Conservation (phyloP, 805 yeast genomes). For the Hyphopichia homilentoma region DNA sequence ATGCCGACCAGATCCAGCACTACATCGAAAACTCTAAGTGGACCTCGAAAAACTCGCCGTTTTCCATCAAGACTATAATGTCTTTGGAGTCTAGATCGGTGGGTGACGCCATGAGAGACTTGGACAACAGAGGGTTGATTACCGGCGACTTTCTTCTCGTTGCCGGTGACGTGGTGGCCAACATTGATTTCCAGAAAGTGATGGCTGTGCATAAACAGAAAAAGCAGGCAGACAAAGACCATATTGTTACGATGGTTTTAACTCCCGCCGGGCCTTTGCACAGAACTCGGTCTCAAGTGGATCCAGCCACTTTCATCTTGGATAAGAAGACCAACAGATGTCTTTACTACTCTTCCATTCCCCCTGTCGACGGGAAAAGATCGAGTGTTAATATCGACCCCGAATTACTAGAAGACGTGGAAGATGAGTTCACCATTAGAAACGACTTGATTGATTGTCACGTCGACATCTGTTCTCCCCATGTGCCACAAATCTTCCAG, state of each 20-base stretch:
- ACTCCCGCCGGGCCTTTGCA: constrained; percentile 82
- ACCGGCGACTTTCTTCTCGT: constrained; percentile 86
- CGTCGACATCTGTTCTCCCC: constrained; percentile 92
- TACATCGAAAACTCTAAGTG: constrained; percentile 76
- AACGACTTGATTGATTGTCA: constrained; percentile 96
- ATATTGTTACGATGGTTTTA: constrained; percentile 90
- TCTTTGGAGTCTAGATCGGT: constrained; percentile 86
- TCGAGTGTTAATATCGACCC: constrained; percentile 64
- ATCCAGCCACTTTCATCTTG: constrained; percentile 81
- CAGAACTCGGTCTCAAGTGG: constrained; percentile 74
- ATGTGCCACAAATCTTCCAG: constrained; percentile 91
- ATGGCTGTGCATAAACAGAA: constrained; percentile 70
- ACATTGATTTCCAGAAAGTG: constrained; percentile 73
- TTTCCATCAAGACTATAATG: constrained; percentile 72
- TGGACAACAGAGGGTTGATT: constrained; percentile 86
- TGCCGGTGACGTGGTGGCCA: constrained; percentile 94
- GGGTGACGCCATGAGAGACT: constrained; percentile 96
- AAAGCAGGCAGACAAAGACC: constrained; percentile 76
- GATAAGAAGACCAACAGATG: constrained; percentile 75
- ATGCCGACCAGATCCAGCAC: constrained; percentile 81
- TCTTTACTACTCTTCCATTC: constrained; percentile 77
- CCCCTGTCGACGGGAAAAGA: constrained; percentile 42
- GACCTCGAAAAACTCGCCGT: constrained; percentile 70
- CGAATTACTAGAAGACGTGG: constrained; percentile 73
- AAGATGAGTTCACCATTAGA: constrained; percentile 69